Conservation (phyloP, 345 rosid species). For the Anacardium occidentale region DNA sequence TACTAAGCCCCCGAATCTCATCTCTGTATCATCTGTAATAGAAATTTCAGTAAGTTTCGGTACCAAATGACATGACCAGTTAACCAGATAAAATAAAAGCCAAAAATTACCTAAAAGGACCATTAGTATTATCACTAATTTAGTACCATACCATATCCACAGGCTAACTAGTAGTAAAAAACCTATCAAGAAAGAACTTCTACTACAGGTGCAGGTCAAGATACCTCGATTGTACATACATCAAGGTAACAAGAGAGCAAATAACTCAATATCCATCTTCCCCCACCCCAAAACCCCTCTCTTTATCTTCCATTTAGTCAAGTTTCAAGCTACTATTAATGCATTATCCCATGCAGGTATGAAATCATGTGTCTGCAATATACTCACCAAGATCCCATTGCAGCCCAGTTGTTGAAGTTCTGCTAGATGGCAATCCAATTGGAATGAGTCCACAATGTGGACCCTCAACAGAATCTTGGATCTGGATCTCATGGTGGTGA, state of each 20-base stretch:
- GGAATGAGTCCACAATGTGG: slow-evolving; percentile 96
- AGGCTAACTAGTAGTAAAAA: neutral
- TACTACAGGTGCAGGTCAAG: neutral
- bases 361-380: slow-evolving; percentile 4
- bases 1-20: slow-evolving; percentile 78
- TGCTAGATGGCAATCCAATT: slow-evolving; percentile 61
- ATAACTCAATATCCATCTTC: too few species aligned
- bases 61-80: neutral
- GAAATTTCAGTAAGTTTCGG: neutral
- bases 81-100: too few species aligned
- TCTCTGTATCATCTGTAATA: slow-evolving; percentile 59
- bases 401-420: slow-evolving; percentile 84
- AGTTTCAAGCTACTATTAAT: slow-evolving; percentile 4
- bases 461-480: slow-evolving; percentile 63
- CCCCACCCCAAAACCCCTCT: neutral
- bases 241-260: too few species aligned
- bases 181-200: neutral
- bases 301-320: neutral
- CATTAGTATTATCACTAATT: neutral
- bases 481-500: slow-evolving; percentile 58
- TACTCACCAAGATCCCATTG: slow-evolving; percentile 86
- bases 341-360: neutral
- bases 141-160: neutral
- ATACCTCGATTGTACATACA: too few species aligned
- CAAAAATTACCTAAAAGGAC: neutral